Percentiles rank a stretch among this genome's conserved stretches.
phyloP scores from a whole-genome alignment of 352 stramenopile genomes.

The Phytophthora tentaculata region DNA sequence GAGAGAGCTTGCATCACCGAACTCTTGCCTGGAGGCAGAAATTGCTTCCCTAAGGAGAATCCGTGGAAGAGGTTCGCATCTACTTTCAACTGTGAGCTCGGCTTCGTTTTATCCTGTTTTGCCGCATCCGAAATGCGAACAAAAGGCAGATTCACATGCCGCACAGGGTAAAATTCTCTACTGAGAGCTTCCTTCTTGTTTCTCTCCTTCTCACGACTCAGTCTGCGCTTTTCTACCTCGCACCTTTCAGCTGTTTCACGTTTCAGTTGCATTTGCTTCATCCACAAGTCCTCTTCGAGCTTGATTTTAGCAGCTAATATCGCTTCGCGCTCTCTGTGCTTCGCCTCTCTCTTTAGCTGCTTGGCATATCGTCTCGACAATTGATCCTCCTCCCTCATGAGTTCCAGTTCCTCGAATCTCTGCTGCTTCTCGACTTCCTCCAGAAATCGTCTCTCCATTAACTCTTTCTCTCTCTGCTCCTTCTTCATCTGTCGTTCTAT shows the following conservation, averaged over 20 bases:
- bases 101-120: constrained; percentile 1
- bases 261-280: not conserved
- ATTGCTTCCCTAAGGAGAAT: constrained; percentile 59
- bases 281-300: not conserved
- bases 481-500: not conserved
- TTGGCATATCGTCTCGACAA: constrained; percentile 6
- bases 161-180: constrained; percentile 18
- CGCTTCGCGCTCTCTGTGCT: not conserved
- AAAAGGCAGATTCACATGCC: constrained; percentile 23
- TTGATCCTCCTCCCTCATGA: constrained; percentile 22
- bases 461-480: constrained; percentile 4
- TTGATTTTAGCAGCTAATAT: not conserved
- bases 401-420: constrained; percentile 18
- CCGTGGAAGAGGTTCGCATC: constrained; percentile 53
- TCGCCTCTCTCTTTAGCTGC: constrained; percentile 7
- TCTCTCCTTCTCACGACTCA: constrained; percentile 6
- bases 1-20: constrained; percentile 59
- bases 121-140: constrained; percentile 21
- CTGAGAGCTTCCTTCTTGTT: not conserved
- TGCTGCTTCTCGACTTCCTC: constrained; percentile 20
- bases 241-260: not conserved
- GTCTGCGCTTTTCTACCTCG: not conserved
- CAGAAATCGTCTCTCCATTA: not conserved
- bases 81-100: constrained; percentile 37
- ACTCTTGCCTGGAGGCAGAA: constrained; percentile 57